A percentile compares a stretch with the other conserved stretches of the same genome.
phyloP scores from a whole-genome alignment of 768 basidiomycete species.

The Amanita phalloides region DNA sequence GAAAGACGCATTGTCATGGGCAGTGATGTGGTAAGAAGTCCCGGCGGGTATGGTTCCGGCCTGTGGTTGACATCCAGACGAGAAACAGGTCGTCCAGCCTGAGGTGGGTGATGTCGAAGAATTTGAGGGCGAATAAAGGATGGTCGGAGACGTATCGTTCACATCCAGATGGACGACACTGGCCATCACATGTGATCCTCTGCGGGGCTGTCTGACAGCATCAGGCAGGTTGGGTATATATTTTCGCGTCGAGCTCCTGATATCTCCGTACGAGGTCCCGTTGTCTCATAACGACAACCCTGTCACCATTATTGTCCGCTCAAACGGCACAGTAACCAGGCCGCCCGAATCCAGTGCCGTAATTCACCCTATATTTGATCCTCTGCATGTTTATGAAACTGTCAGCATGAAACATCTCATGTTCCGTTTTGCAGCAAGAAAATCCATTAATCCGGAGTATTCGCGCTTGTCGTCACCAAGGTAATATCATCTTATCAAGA shows the following conservation, averaged over 20 bases:
- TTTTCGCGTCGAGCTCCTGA: neutral
- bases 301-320: neutral
- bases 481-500: neutral
- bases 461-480: neutral
- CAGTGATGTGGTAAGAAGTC: conserved; percentile 53
- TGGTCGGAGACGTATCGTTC: conserved; percentile 56
- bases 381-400: neutral
- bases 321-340: neutral
- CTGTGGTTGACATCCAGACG: conserved; percentile 28
- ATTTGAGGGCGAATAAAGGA: conserved; percentile 52
- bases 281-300: neutral
- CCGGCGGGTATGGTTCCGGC: conserved; percentile 40
- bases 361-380: too few species aligned
- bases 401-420: neutral
- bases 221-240: neutral
- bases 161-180: conserved; percentile 30
- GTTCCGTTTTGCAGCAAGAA: neutral
- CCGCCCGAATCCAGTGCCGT: neutral
- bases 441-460: neutral
- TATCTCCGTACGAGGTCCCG: neutral
- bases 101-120: conserved; percentile 35
- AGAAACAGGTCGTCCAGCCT: conserved; percentile 66
- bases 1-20: conserved; percentile 43
- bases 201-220: neutral
- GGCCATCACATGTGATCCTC: neutral